phyloP scores from a whole-genome alignment of 2,329 filamentous ascomycete species.

The Alternaria gaisen region DNA sequence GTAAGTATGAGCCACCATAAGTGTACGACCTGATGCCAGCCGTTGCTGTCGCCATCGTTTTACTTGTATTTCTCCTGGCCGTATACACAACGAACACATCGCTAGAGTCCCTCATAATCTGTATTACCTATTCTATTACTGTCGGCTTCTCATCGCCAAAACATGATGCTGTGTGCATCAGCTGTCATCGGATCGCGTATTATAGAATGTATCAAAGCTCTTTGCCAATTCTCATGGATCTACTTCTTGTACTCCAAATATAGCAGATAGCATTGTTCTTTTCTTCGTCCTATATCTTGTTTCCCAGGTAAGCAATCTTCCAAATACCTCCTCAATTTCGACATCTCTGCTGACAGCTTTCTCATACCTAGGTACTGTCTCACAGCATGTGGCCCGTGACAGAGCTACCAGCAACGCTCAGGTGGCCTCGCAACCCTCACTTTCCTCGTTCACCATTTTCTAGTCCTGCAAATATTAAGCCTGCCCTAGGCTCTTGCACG shows the following conservation, averaged over 20 bases:
- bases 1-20: background rate
- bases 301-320: background rate
- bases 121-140: background rate
- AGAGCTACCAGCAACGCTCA: background rate
- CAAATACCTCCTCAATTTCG: background rate
- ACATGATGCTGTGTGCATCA: too few species aligned
- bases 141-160: background rate
- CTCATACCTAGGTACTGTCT: background rate
- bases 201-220: too few species aligned
- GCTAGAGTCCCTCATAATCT: background rate
- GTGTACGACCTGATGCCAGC: background rate
- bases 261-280: background rate
- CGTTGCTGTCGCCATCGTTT: background rate
- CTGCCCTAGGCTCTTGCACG: background rate
- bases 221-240: too few species aligned
- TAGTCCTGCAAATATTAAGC: background rate
- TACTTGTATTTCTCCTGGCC: background rate
- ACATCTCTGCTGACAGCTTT: background rate
- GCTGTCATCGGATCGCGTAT: too few species aligned
- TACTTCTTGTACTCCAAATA: background rate
- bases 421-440: background rate
- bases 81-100: too few species aligned
- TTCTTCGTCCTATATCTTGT: background rate
- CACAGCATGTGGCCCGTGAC: background rate
- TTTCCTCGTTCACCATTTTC: background rate